A percentile compares a stretch with the other conserved stretches of the same genome.
Evolutionary conservation across 805 yeast species (phyloP).

Genomic region (Barnettozyma vustinii): DNA sequence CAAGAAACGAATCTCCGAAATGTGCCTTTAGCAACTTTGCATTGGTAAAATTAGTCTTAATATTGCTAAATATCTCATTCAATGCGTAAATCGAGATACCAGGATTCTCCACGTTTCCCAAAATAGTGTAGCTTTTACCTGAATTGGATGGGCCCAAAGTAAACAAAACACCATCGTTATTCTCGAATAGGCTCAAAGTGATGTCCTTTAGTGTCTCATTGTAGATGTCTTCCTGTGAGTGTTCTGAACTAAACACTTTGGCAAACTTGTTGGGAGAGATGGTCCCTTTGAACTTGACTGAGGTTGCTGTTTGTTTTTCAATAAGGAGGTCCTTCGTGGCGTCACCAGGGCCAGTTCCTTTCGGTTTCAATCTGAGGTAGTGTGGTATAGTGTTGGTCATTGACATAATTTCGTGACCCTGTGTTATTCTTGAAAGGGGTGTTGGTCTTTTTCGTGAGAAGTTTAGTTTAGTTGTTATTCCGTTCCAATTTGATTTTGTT

Average conservation of each 20-base stretch:
- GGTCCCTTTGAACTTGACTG: constrained; percentile 24
- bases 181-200: constrained; percentile 20
- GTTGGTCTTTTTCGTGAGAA: not conserved
- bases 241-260: constrained; percentile 27
- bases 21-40: constrained; percentile 13
- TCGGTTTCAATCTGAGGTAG: constrained; percentile 35
- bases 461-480: too few species aligned
- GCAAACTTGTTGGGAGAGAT: constrained; percentile 27
- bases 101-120: constrained; percentile 31
- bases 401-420: not conserved
- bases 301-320: constrained; percentile 19
- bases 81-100: constrained; percentile 33
- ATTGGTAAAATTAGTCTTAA: constrained; percentile 18
- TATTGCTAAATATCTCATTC: constrained; percentile 30
- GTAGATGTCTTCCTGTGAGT: constrained; percentile 34
- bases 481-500: not conserved
- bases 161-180: constrained; percentile 39
- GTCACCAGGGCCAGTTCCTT: constrained; percentile 16
- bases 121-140: constrained; percentile 40
- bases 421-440: not conserved
- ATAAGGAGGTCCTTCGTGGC: constrained; percentile 16
- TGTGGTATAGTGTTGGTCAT: constrained; percentile 26
- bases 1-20: constrained; percentile 22
- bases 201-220: constrained; percentile 21
- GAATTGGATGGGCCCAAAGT: constrained; percentile 51